Evolutionary conservation across 345 rosid genomes (phyloP).

Genomic region (Rhodamnia argentea): DNA sequence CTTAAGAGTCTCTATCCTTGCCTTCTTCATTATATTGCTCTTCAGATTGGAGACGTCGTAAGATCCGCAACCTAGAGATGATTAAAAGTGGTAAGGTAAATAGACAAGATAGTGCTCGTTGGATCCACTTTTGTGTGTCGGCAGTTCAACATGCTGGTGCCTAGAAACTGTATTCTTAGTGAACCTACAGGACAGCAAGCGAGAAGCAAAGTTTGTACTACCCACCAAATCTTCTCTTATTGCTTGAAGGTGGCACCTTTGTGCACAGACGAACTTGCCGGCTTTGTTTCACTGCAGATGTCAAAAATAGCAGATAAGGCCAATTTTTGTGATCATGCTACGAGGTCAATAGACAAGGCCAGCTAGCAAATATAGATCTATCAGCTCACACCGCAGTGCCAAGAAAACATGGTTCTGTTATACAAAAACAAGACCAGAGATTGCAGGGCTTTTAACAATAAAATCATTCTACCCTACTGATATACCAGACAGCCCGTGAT

Average conservation of each 20-base stretch:
- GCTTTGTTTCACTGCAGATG: constrained; percentile 58
- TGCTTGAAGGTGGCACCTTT: constrained; percentile 73
- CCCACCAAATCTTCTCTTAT: constrained; percentile 50
- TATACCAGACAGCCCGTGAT: background rate
- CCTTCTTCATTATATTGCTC: constrained; percentile 90
- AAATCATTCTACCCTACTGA: background rate
- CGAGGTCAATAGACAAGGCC: background rate
- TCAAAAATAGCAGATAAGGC: background rate
- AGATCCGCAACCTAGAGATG: constrained; percentile 42
- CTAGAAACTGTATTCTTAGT: background rate
- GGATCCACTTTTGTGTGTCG: background rate
- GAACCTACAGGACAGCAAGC: background rate
- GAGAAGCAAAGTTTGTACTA: background rate
- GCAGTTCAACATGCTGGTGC: background rate
- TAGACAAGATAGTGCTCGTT: background rate
- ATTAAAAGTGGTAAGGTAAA: background rate
- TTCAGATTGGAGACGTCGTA: constrained; percentile 48
- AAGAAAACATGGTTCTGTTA: background rate
- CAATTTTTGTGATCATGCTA: constrained; percentile 3
- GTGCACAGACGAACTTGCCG: constrained; percentile 65
- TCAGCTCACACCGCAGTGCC: background rate
- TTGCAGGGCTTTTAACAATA: background rate
- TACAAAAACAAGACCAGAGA: background rate
- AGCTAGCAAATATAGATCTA: background rate
- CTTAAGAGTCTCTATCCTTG: constrained; percentile 62